Evolutionary conservation across 2,329 filamentous ascomycete genomes (phyloP), one percentile per base, ranked within the genome.

Genomic region (Aspergillus brasiliensis): DNA sequence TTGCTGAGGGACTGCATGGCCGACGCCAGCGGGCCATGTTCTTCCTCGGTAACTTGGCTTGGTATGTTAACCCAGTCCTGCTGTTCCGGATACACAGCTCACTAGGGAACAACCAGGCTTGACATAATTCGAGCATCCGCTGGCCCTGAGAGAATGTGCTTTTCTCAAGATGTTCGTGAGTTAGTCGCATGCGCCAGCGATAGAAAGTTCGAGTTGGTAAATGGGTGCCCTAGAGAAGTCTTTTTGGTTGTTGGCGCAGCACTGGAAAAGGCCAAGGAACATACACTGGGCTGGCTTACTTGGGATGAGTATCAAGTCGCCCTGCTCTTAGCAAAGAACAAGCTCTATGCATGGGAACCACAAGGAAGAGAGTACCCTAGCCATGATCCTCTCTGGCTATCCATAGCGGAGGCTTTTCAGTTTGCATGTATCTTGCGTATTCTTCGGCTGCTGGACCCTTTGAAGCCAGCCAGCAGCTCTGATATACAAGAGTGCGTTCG

Each of bases 51-150:
- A 73, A 73, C 25, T 58, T 73, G 21, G 67, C 68, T 13, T 73
- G 70, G 71, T 69, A 57, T 56, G 64, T 59, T 5, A 2, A 34
- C 10, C 6, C 3, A 28, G 28, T 13, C 19, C 3, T 28, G n/a
- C n/a, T 13, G 11, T 3, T 13, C 19, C 5, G 8, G 23, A 44
- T n/a, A 21, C 40, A 15, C 37, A 3, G 5, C 7, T 13, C 13
- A n/a, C 4, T 27, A 51, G 11, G 13, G 27, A 49, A 27, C 46
- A 23, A 6, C 10, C 19, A 73, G 71, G 71, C 61, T 73, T n/a
- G 71, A 73, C 59, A 71, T 73, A 10, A 69, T 73, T 28, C 70
- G 71, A 6, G 67, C 68, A 7, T 69, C 72, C 47, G 61, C 71
- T 34, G 64, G 65, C 3, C 62, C 71, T 2, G 66, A 65, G 28